These are phyloP conservation scores for Thecamonas trahens DNA, from an alignment of 78 protist species.

Conservation along the genomic window DNA sequence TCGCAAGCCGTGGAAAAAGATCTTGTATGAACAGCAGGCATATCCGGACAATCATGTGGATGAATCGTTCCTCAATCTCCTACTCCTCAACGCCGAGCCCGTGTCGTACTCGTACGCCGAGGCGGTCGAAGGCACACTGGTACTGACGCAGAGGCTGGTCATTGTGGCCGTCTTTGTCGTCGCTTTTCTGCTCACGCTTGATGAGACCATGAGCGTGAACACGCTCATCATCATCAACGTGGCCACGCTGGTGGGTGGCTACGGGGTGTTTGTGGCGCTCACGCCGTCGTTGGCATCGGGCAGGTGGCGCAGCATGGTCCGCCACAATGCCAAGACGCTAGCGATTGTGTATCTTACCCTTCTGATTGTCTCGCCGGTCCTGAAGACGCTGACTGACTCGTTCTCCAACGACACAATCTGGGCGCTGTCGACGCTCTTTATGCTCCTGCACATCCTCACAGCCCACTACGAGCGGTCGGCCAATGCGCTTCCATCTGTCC, in stretches of 20 bases:
- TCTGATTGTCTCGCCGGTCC: slow-evolving; percentile 53
- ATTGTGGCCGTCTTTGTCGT: not conserved
- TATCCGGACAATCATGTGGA: slow-evolving; percentile 53
- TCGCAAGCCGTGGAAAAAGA: slow-evolving; percentile 30
- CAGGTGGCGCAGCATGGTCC: no score
- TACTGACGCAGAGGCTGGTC: not conserved
- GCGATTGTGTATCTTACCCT: no score
- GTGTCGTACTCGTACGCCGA: not conserved
- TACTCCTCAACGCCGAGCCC: slow-evolving; percentile 33
- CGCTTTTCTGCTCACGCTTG: not conserved
- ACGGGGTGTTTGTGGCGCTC: no score
- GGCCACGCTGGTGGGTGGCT: no score
- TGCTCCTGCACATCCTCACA: slow-evolving; percentile 41
- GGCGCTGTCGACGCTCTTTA: slow-evolving; percentile 51
- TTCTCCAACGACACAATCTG: slow-evolving; percentile 59
- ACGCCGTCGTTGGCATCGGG: no score
- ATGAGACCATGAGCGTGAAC: not conserved
- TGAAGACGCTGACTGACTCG: slow-evolving; percentile 51
- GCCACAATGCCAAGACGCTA: no score
- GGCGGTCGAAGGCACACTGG: not conserved
- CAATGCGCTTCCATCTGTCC: no score
- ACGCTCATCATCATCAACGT: not conserved
- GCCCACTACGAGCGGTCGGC: no score
- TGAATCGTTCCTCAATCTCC: slow-evolving; percentile 34
- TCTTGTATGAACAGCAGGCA: slow-evolving; percentile 40